These are phyloP conservation scores for Russula emetica DNA, from an alignment of 768 basidiomycete species.

Conservation along the genomic window DNA sequence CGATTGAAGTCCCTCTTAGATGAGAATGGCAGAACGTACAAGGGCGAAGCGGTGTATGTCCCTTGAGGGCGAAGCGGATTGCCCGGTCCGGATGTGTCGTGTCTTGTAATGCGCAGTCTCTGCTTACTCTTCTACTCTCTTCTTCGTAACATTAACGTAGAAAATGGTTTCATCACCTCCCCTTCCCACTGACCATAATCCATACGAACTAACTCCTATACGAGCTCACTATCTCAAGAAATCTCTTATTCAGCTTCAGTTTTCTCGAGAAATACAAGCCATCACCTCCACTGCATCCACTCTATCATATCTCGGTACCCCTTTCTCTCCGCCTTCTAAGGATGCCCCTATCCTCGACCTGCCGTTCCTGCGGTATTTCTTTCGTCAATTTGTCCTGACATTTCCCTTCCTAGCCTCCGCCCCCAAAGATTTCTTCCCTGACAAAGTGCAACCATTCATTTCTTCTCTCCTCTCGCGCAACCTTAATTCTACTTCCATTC, in stretches of 20 bases:
- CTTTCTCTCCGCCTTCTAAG: constrained; percentile 71
- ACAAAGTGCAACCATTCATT: constrained; percentile 93
- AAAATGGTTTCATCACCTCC: neutral
- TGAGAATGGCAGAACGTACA: constrained; percentile 47
- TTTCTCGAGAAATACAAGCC: constrained; percentile 69
- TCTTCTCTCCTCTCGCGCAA: constrained; percentile 78
- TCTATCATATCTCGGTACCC: constrained; percentile 83
- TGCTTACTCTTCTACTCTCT: too few species aligned
- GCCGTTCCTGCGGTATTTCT: constrained; percentile 85
- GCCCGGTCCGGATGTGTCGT: constrained; percentile 3
- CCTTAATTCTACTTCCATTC: constrained; percentile 54
- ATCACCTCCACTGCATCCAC: constrained; percentile 60
- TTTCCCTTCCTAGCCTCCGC: constrained; percentile 93
- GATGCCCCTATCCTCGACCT: constrained; percentile 60
- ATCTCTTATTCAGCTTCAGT: constrained; percentile 82
- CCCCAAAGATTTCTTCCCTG: constrained; percentile 86
- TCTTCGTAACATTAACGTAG: neutral
- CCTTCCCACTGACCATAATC: constrained; percentile 5
- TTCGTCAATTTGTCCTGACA: constrained; percentile 87
- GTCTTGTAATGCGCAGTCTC: neutral
- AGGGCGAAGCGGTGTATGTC: constrained; percentile 38
- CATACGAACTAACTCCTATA: constrained; percentile 63
- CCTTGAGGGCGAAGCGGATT: constrained; percentile 27
- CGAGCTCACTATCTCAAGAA: constrained; percentile 99
- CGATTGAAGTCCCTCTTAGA: constrained; percentile 57